Evolutionary conservation across 768 basidiomycete genomes (phyloP).

Genomic region (Mycena albidolilacea): DNA sequence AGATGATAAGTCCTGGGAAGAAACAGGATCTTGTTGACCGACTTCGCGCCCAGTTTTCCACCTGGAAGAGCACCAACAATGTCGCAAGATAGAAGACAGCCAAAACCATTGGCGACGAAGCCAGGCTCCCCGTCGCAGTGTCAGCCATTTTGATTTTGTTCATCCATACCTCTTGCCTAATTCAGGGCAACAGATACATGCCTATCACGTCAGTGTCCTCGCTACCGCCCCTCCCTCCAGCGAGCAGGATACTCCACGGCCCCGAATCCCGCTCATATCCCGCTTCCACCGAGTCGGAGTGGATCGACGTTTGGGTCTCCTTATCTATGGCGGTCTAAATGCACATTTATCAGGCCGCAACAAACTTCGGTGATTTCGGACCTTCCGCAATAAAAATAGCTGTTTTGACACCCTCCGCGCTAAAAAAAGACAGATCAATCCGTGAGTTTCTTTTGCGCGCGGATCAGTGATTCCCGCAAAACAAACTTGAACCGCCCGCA

Average conservation of each 20-base stretch:
- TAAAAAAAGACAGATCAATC: too few species aligned
- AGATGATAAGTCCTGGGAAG: slow-evolving; percentile 14
- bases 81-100: slow-evolving; percentile 10
- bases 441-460: too few species aligned
- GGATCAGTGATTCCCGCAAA: too few species aligned
- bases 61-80: slow-evolving; percentile 23
- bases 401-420: too few species aligned
- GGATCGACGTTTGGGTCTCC: slow-evolving; percentile 3
- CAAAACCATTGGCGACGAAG: slow-evolving; percentile 11
- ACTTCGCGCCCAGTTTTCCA: slow-evolving; percentile 17
- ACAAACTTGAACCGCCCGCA: too few species aligned
- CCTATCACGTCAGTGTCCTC: slow-evolving; percentile 16
- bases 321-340: not conserved
- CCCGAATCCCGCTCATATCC: slow-evolving; percentile 18
- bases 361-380: too few species aligned
- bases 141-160: not conserved
- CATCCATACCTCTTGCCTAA: not conserved
- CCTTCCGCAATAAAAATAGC: too few species aligned
- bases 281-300: slow-evolving; percentile 23
- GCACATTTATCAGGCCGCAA: too few species aligned
- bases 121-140: slow-evolving; percentile 11
- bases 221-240: slow-evolving; percentile 2
- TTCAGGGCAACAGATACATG: not conserved
- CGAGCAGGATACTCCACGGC: not conserved
- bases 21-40: slow-evolving; percentile 34